Evolutionary conservation across 148 eudicot genomes (phyloP), one percentile per base, ranked within the genome.

Genomic region (Rhododendron henanense): DNA sequence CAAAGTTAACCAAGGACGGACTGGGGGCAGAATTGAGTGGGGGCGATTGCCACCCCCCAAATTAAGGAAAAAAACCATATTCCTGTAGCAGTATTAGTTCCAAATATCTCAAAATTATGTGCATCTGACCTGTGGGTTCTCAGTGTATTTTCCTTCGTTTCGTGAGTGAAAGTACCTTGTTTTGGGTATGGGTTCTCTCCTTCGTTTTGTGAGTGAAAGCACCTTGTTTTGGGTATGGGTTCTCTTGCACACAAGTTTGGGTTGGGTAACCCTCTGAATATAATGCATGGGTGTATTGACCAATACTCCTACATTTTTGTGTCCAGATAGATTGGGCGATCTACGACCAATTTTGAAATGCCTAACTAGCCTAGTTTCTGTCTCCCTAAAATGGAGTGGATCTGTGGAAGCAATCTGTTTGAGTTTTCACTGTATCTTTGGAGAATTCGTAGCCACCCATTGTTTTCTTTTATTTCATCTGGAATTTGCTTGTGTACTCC

Each of bases 401-500:
- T 3, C 59, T 14, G 59, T 55, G 59, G 73, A 65, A 65, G 73
- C 73, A n/a, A 65, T 23, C 33, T 65, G 63, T 50, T 80, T 28
- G 63, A 28, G 25, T 73, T 35, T 28, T 73, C 8, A 15, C 37
- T 33, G 0, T 35, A 2, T 5, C 9, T 37, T 74, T 75, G 45
- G 47, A 37, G 8, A 18, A 33, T 74, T 31, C 18, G 44, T 3
- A 14, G 37, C 45, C 47, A 37, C n/a, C 76, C 8, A 14, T 31
- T 48, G 37, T n/a, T 79, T 1, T 13, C 18, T 14, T 69, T 71
- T 71, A 28, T 71, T 28, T 57, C 3, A 53, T n/a, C 41, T 76
- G 91, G 18, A 33, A 35, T 45, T 85, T 82, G 51, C 37, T 44
- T 85, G 78, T 89, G 33, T 50, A 45, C 13, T 81, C 50, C 95